Base-by-base conservation (phyloP, 2,329 filamentous ascomycete genomes). In the Fusarium phyllophilum region DNA sequence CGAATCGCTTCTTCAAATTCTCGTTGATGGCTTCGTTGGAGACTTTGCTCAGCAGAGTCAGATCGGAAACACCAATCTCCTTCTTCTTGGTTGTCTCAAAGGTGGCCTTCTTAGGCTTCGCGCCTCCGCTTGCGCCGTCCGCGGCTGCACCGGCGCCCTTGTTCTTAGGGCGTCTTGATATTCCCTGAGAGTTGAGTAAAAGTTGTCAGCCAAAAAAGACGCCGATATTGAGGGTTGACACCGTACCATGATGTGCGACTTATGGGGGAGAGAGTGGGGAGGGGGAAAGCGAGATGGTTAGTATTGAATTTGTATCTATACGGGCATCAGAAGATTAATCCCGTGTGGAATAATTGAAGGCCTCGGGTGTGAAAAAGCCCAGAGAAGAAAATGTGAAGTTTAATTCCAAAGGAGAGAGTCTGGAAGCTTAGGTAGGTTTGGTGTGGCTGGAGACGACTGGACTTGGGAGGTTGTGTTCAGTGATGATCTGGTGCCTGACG, bases 1-100 rank as follows among this genome's bases (percentile, higher is more conserved):
- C 94, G 84, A 99, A 99, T 72, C 96, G 92, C 87, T 98, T 97
- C 88, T 98, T 97, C 83, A 99, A 83, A 83, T 99, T 99, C 66
- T 98, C 96, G 86, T 99, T 99, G 87, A 99, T 99, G 70, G 96
- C 95, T 84, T 99, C 96, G 84, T 99, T 98, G 76, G 95, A 97
- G 75, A 99, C 97, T 84, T 98, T 98, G 88, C 95, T 98, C 81
- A 99, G 93, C 79, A 99, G 88, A 8, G 96, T 99, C 82, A 99
- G 89, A 87, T 99, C 96, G 62, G 96, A 98, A 62, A 99, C 96
- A 76, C 96, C 96, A 78, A 99, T 96, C 84, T 99, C 95, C 89
- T 97, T 98, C 91, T 98, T 99, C 89, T 98, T 98, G 75, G 92
- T 94, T 70, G 91, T 94, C 83, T 99, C 96, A 85, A 97, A 99